phyloP scores from a whole-genome alignment of 2,329 filamentous ascomycete species.

The Microcera coccophila region DNA sequence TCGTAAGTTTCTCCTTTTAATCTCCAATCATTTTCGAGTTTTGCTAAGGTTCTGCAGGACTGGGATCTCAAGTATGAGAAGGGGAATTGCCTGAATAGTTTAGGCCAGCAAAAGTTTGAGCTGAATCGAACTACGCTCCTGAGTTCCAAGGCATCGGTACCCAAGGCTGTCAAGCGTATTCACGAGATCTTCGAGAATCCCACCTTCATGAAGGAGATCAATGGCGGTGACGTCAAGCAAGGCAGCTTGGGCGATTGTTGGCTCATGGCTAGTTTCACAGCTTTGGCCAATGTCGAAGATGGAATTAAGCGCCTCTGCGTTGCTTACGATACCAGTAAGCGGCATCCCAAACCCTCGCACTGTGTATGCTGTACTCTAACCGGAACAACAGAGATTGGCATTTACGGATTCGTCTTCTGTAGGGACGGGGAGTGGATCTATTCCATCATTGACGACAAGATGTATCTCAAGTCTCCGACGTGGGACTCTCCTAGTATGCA shows the following conservation, averaged over 20 bases:
- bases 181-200: slow-evolving; percentile 74
- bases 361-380: slow-evolving; percentile 9
- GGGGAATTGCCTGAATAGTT: slow-evolving; percentile 52
- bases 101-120: slow-evolving; percentile 51
- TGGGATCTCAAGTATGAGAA: slow-evolving; percentile 66
- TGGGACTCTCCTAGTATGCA: slow-evolving; percentile 77
- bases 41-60: slow-evolving; percentile 47
- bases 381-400: slow-evolving; percentile 54
- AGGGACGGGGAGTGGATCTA: slow-evolving; percentile 89
- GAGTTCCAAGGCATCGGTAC: slow-evolving; percentile 49
- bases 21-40: not conserved
- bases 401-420: slow-evolving; percentile 88
- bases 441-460: slow-evolving; percentile 86
- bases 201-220: slow-evolving; percentile 62
- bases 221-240: slow-evolving; percentile 72
- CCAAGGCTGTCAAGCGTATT: slow-evolving; percentile 71
- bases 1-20: slow-evolving; percentile 50
- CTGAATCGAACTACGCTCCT: slow-evolving; percentile 42
- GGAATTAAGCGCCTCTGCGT: slow-evolving; percentile 73
- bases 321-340: slow-evolving; percentile 60
- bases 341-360: not conserved
- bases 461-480: slow-evolving; percentile 76
- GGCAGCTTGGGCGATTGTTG: slow-evolving; percentile 77
- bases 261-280: slow-evolving; percentile 75
- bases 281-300: slow-evolving; percentile 67